Conservation (phyloP, 1,284 basidiomycete genomes). For the Trametes polyzona region DNA sequence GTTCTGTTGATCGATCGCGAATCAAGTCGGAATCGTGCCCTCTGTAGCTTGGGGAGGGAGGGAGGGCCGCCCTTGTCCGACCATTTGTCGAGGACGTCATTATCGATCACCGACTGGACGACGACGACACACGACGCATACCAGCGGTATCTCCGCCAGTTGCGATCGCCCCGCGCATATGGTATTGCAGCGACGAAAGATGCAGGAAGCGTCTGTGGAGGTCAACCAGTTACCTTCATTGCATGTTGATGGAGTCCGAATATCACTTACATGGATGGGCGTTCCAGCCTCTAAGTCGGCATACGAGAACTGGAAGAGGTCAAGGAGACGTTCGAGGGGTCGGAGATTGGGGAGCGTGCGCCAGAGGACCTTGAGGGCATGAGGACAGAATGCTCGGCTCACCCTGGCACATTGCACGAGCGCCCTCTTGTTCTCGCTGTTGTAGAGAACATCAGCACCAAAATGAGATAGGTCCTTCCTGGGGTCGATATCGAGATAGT, state of each 20-base stretch:
- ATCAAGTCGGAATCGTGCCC: not conserved
- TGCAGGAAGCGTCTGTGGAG: not conserved
- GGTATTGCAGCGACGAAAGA: not conserved
- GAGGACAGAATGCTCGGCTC: not conserved
- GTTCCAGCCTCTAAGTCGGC: not conserved
- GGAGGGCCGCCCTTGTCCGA: conserved; percentile 11
- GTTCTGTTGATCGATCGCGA: conserved; percentile 4
- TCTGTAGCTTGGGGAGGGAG: not conserved
- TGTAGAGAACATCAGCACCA: not conserved
- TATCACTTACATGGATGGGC: conserved; percentile 5
- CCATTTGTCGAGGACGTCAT: conserved; percentile 8
- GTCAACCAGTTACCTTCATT: not conserved
- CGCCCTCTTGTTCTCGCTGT: conserved; percentile 1
- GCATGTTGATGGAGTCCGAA: not conserved
- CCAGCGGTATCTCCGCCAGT: conserved; percentile 12
- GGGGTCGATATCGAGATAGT: not conserved
- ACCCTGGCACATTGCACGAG: conserved; percentile 7
- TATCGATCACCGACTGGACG: conserved; percentile 2
- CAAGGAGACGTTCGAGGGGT: not conserved
- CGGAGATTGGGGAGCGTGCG: conserved; percentile 5
- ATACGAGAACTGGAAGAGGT: conserved; percentile 4
- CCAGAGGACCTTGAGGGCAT: conserved; percentile 12
- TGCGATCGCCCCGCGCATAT: too few relatives aligned
- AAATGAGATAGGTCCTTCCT: conserved; percentile 5
- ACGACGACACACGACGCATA: conserved; percentile 5